phyloP scores from a whole-genome alignment of 73 alveolate genomes.

The Paramecium primaurelia region DNA sequence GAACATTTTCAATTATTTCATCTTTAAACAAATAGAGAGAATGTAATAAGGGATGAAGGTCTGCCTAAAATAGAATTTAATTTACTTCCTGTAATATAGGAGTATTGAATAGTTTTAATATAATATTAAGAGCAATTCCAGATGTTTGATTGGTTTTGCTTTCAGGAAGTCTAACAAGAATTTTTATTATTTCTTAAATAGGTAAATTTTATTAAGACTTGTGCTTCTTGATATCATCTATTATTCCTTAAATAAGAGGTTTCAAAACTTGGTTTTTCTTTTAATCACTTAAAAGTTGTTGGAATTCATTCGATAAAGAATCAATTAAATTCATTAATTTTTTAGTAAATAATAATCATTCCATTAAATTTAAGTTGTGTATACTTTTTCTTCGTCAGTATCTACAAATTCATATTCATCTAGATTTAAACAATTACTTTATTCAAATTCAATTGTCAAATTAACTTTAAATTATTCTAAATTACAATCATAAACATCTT shows the following conservation, averaged over 20 bases:
- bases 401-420: background rate
- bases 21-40: constrained; percentile 32
- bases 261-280: constrained; percentile 19
- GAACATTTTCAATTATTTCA: background rate
- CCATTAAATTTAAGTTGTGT: background rate
- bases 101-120: background rate
- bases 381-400: background rate
- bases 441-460: background rate
- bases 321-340: constrained; percentile 33
- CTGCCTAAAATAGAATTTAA: constrained; percentile 2
- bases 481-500: background rate
- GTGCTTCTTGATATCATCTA: constrained; percentile 14
- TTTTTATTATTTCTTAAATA: background rate
- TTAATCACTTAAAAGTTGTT: constrained; percentile 23
- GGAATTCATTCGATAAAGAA: constrained; percentile 17
- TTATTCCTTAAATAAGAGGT: background rate
- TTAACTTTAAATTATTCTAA: background rate
- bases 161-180: constrained; percentile 40
- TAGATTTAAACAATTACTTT: background rate
- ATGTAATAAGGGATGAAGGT: constrained; percentile 35
- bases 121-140: background rate
- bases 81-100: background rate
- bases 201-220: constrained; percentile 1
- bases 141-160: constrained; percentile 22
- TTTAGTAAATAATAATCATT: constrained; percentile 13